Percentiles rank a stretch among this genome's conserved stretches.
Conservation (phyloP, 495 filamentous ascomycete species). For the Penicillium argentinense region DNA sequence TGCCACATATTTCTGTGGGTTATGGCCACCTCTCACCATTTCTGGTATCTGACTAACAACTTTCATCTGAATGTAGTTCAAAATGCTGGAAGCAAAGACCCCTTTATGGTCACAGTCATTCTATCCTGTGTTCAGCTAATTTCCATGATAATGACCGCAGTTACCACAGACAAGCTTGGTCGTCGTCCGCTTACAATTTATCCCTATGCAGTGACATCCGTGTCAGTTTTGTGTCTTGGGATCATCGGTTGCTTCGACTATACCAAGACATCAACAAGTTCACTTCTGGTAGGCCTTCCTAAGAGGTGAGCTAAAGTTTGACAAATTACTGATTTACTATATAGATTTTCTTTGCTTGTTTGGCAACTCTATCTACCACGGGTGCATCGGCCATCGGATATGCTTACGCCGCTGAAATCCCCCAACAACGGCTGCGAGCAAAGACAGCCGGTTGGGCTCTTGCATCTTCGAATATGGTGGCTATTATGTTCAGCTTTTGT, state of each 20-base stretch:
- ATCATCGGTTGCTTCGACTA: constrained; percentile 45
- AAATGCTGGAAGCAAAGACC: constrained; percentile 39
- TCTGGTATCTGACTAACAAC: not conserved
- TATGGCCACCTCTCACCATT: not conserved
- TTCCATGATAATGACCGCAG: constrained; percentile 34
- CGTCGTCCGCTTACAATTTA: constrained; percentile 41
- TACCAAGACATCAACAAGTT: constrained; percentile 27
- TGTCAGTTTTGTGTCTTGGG: constrained; percentile 38
- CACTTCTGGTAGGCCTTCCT: constrained; percentile 24
- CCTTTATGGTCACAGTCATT: constrained; percentile 43
- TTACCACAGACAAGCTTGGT: constrained; percentile 35
- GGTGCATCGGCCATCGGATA: constrained; percentile 44
- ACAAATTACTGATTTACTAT: not conserved
- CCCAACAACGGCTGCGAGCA: constrained; percentile 40
- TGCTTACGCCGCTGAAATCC: constrained; percentile 41
- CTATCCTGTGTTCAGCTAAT: constrained; percentile 40
- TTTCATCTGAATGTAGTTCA: constrained; percentile 37
- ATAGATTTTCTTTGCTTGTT: constrained; percentile 36
- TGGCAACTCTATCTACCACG: constrained; percentile 39
- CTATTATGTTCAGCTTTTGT: constrained; percentile 45
- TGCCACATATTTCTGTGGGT: constrained; percentile 43
- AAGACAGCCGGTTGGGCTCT: constrained; percentile 39
- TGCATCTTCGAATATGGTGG: constrained; percentile 35
- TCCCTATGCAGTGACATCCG: constrained; percentile 34
- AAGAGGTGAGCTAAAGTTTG: not conserved